Percentiles rank a stretch among this genome's conserved stretches.
Conservation (phyloP, 805 yeast genomes). For the Lipomyces anomalus region DNA sequence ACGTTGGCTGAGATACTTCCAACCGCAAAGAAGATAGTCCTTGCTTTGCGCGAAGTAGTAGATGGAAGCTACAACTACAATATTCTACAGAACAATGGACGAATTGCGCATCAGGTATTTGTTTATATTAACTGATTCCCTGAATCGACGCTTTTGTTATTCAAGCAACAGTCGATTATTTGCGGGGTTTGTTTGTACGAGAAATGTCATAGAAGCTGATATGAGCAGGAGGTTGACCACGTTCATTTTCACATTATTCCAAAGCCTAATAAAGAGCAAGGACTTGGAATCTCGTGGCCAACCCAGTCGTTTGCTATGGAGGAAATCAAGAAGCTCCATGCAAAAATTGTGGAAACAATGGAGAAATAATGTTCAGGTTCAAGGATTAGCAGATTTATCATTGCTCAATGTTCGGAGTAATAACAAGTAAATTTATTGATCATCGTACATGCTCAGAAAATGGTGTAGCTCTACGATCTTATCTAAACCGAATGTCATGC, state of each 20-base stretch:
- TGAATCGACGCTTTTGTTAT: not conserved
- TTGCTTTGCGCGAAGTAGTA: conserved; percentile 49
- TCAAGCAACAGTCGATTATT: not conserved
- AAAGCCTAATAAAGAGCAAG: conserved; percentile 64
- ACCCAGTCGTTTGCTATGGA: conserved; percentile 71
- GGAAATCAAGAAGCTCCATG: conserved; percentile 61
- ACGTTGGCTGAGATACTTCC: conserved; percentile 81
- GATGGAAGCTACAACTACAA: conserved; percentile 73
- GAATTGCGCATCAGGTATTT: conserved; percentile 76
- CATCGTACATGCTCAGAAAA: too few species aligned
- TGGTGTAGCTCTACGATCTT: too few species aligned
- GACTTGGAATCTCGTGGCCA: conserved; percentile 94
- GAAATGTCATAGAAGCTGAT: not conserved
- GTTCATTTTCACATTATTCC: conserved; percentile 97
- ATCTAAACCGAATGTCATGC: too few species aligned
- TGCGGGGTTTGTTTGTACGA: not conserved
- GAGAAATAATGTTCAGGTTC: conserved; percentile 4
- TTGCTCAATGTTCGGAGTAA: not conserved
- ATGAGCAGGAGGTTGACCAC: conserved; percentile 65
- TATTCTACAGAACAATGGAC: conserved; percentile 80
- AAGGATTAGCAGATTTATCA: not conserved
- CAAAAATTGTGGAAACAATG: conserved; percentile 46
- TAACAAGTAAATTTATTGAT: not conserved
- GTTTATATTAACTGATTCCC: not conserved
- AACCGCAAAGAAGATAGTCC: conserved; percentile 77